phyloP scores from a whole-genome alignment of 257 asterid genomes.

The Nicotiana tomentosiformis region DNA sequence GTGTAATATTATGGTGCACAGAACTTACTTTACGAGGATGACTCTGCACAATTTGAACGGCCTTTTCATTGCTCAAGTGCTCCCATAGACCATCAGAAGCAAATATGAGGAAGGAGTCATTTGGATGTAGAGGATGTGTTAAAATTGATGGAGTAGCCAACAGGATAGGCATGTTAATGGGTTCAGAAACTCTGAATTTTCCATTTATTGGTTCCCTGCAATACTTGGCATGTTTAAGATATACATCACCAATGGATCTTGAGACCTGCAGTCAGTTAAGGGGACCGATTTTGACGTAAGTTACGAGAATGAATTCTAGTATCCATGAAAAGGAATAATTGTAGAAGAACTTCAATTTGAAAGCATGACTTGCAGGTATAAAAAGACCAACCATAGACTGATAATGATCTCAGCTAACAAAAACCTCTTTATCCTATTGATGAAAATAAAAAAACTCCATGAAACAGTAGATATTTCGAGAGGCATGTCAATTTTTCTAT shows the following conservation, averaged over 20 bases:
- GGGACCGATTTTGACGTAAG: neutral
- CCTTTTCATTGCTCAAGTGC: constrained; percentile 34
- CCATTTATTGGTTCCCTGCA: constrained; percentile 26
- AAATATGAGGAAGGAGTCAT: constrained; percentile 33
- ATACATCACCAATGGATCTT: constrained; percentile 34
- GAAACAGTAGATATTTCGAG: neutral
- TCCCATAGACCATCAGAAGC: constrained; percentile 43
- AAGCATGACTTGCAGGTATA: neutral
- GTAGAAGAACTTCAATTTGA: neutral
- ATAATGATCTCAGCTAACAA: neutral
- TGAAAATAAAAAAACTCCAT: neutral
- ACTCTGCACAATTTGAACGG: constrained; percentile 29
- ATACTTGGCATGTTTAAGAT: constrained; percentile 26
- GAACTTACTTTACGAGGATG: constrained; percentile 28
- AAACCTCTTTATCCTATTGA: neutral
- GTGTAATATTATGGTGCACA: neutral
- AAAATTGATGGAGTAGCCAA: constrained; percentile 29
- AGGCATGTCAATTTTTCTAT: neutral
- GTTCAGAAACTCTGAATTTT: constrained; percentile 31
- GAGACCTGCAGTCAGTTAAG: constrained; percentile 28
- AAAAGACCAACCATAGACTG: neutral
- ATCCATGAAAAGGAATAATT: neutral
- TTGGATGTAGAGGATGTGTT: constrained; percentile 27
- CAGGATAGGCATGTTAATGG: constrained; percentile 28
- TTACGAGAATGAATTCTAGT: neutral